Base-by-base conservation (phyloP, 345 rosid species). In the Rhodamnia argentea region DNA sequence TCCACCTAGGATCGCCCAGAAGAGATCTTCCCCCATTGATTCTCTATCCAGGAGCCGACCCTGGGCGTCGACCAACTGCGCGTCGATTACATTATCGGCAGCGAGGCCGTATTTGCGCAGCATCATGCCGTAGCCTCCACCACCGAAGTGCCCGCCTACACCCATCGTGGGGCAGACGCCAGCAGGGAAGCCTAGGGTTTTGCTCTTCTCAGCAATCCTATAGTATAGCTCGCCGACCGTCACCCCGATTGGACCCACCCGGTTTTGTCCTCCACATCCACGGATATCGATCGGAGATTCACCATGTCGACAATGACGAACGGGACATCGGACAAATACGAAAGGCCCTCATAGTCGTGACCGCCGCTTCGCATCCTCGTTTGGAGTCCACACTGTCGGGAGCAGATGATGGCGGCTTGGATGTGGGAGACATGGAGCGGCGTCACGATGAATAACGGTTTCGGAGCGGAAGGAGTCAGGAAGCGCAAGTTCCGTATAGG, bases 341-440 rank as follows among this genome's bases (percentile, higher is more conserved):
- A 84, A 27, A 84, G 86, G 15, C 57, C 86, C 76, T 84, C 57
- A 2, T 26, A 50, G 57, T 84, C 81, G 22, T 84, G 86, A 22
- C 82, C 86, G 14, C 86, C 82, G 5, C 82, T 84, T 23, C 81
- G 12, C 23, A 50, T 62, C 10, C 82, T 84, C 5, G 47, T 84
- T 10, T 60, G 86, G 47, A 84, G 76, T 64, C 76, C 23, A 16
- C 83, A 87, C 58, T 64, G 47, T 76, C 83, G 87, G 27, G 91
- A 86, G 58, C 94, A 88, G 23, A 12, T 23, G 54, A 91, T 78
- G 55, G 91, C 84, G 0, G 91, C 91, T 22, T 90, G 93, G 82
- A 92, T 90, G 24, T 93, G 91, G 2, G 89, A 88, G 5, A 84
- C 88, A 32, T 88, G 32, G 60, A 86, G 53, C 7, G 94, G 94